Evolutionary conservation across 2,329 filamentous ascomycete genomes (phyloP).

Genomic region (Onygenales sp.): DNA sequence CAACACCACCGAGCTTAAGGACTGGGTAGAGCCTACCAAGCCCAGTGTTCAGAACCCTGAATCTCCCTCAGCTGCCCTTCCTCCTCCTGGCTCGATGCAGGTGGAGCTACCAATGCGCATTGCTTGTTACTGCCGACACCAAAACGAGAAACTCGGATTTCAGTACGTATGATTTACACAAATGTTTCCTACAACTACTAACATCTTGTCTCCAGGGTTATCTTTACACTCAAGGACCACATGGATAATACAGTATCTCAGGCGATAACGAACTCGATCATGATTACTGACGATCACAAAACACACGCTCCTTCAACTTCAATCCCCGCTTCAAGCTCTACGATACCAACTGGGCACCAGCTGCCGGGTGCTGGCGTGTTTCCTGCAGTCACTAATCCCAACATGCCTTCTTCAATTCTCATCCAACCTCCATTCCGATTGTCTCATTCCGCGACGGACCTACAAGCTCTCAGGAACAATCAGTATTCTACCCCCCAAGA

Average conservation of each 20-base stretch:
- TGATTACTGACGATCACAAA: constrained; percentile 98
- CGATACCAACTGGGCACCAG: constrained; percentile 28
- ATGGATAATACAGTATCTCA: constrained; percentile 70
- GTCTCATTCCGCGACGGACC: constrained; percentile 55
- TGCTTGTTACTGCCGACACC: constrained; percentile 92
- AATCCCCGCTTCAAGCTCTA: constrained; percentile 22
- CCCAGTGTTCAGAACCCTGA: constrained; percentile 40
- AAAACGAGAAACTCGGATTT: constrained; percentile 88
- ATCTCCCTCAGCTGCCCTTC: constrained; percentile 19
- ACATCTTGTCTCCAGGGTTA: constrained; percentile 47
- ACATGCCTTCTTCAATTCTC: constrained; percentile 21
- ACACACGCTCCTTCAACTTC: constrained; percentile 50
- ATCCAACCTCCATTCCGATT: constrained; percentile 40
- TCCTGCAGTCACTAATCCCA: constrained; percentile 22
- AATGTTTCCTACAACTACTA: not conserved
- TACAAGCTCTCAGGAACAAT: constrained; percentile 49
- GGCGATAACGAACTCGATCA: constrained; percentile 75
- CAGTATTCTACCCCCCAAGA: constrained; percentile 33
- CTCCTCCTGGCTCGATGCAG: constrained; percentile 55
- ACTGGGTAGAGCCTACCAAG: constrained; percentile 60
- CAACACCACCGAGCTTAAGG: constrained; percentile 78
- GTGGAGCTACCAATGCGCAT: constrained; percentile 90
- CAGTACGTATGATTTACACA: constrained; percentile 32
- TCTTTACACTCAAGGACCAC: constrained; percentile 86
- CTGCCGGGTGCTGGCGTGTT: constrained; percentile 37